A percentile compares a stretch with the other conserved stretches of the same genome.
phyloP scores from a whole-genome alignment of 331 rosid species.

The Malus hybrid region DNA sequence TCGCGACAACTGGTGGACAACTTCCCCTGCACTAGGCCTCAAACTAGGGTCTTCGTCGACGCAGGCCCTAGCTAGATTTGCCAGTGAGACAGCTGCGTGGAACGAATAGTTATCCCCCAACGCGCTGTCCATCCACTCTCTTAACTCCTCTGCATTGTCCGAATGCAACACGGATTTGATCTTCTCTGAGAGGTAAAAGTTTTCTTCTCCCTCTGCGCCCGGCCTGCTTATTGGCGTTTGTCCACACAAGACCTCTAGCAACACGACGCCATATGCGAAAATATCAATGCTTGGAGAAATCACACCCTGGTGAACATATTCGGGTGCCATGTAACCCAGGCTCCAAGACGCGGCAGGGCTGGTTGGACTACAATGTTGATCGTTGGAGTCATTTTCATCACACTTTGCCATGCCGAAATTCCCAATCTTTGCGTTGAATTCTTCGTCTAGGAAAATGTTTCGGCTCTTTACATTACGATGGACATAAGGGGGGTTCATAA shows the following conservation, averaged over 20 bases:
- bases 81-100: conserved; percentile 57
- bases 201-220: conserved; percentile 42
- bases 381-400: conserved; percentile 39
- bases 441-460: conserved; percentile 83
- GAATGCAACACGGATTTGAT: conserved; percentile 44
- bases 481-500: conserved; percentile 60
- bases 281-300: conserved; percentile 61
- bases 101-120: conserved; percentile 65
- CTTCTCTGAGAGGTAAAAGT: conserved; percentile 53
- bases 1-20: conserved; percentile 58
- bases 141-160: conserved; percentile 50
- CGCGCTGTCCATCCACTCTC: conserved; percentile 82
- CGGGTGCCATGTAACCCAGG: conserved; percentile 75
- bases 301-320: conserved; percentile 62
- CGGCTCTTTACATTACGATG: conserved; percentile 74
- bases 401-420: conserved; percentile 67
- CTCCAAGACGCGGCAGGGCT: conserved; percentile 52
- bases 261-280: conserved; percentile 73
- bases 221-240: conserved; percentile 57
- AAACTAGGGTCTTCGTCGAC: conserved; percentile 57
- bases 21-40: conserved; percentile 73
- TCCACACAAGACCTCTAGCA: conserved; percentile 70
- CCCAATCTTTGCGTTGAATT: conserved; percentile 75
- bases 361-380: conserved; percentile 38
- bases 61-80: conserved; percentile 71